A percentile compares a stretch with the other conserved stretches of the same genome.
phyloP scores from a whole-genome alignment of 192 early-diverging fungal species.

The Pilaira anomala region DNA sequence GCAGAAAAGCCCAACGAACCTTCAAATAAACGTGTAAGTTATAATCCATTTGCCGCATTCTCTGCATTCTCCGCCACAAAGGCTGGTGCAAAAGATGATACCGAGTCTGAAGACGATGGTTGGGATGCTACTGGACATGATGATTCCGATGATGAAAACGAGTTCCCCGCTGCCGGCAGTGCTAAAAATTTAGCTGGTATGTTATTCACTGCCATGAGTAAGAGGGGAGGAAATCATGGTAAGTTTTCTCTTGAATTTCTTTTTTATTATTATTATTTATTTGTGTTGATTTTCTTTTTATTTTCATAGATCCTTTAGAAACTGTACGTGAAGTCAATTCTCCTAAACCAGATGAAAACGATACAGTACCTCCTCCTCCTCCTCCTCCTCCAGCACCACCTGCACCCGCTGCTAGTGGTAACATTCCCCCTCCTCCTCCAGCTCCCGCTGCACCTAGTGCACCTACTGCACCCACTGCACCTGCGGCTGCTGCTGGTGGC shows the following conservation, averaged over 20 bases:
- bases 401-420: slow-evolving; percentile 13
- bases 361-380: slow-evolving; percentile 5
- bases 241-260: slow-evolving; percentile 9
- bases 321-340: slow-evolving; percentile 14
- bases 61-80: slow-evolving; percentile 24
- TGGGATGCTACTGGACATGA: slow-evolving; percentile 39
- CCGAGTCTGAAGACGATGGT: slow-evolving; percentile 30
- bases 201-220: slow-evolving; percentile 29
- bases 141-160: slow-evolving; percentile 30
- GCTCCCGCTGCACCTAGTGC: slow-evolving; percentile 15
- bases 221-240: slow-evolving; percentile 13
- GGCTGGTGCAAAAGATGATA: slow-evolving; percentile 8
- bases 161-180: slow-evolving; percentile 30
- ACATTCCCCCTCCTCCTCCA: slow-evolving; percentile 5
- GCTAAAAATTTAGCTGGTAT: slow-evolving; percentile 34
- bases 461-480: slow-evolving; percentile 10
- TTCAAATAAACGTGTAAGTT: slow-evolving; percentile 33
- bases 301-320: slow-evolving; percentile 10
- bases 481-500: slow-evolving; percentile 4
- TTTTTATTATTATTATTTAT: not conserved
- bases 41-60: slow-evolving; percentile 43
- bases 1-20: slow-evolving; percentile 17
- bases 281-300: not conserved
- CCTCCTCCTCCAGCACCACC: slow-evolving; percentile 20
- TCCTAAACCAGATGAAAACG: slow-evolving; percentile 11